Conservation (phyloP, 2,329 filamentous ascomycete species). For the Ilyonectria mors-panacis region DNA sequence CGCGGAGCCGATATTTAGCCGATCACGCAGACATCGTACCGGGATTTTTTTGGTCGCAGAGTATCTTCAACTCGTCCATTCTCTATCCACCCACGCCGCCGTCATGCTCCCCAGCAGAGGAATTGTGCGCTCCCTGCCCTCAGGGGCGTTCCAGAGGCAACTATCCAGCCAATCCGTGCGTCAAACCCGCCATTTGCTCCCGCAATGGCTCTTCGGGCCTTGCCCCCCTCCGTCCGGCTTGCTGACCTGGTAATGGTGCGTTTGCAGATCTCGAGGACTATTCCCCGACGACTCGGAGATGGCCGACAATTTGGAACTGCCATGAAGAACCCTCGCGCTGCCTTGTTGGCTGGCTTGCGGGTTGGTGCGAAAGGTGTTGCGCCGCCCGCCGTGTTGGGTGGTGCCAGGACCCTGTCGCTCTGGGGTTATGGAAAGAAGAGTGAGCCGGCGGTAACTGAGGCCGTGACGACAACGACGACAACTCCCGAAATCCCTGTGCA, state of each 20-base stretch:
- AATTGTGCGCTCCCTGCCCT: constrained; percentile 57
- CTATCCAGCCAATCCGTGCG: constrained; percentile 50
- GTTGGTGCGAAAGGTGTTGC: constrained; percentile 39
- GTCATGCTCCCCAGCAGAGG: constrained; percentile 64
- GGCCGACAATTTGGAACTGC: constrained; percentile 56
- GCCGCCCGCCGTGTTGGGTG: constrained; percentile 51
- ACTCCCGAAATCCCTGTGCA: constrained; percentile 38
- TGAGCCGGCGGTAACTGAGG: constrained; percentile 38
- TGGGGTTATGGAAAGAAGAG: constrained; percentile 54
- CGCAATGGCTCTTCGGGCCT: constrained; percentile 25
- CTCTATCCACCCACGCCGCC: constrained; percentile 44
- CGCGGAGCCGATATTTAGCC: constrained; percentile 54
- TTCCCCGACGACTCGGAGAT: constrained; percentile 51
- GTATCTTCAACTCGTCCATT: constrained; percentile 39
- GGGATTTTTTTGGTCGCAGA: constrained; percentile 45
- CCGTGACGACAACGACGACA: constrained; percentile 39
- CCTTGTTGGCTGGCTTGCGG: constrained; percentile 42
- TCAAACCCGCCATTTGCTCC: not conserved
- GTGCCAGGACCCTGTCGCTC: constrained; percentile 52
- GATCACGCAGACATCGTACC: constrained; percentile 33
- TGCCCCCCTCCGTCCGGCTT: constrained; percentile 9
- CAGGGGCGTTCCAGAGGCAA: constrained; percentile 51
- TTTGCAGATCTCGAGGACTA: constrained; percentile 44
- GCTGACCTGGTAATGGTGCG: constrained; percentile 12
- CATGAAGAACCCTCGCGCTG: constrained; percentile 41